Evolutionary conservation across 352 stramenopile genomes (phyloP).

Genomic region (Globisporangium heterothallicum): DNA sequence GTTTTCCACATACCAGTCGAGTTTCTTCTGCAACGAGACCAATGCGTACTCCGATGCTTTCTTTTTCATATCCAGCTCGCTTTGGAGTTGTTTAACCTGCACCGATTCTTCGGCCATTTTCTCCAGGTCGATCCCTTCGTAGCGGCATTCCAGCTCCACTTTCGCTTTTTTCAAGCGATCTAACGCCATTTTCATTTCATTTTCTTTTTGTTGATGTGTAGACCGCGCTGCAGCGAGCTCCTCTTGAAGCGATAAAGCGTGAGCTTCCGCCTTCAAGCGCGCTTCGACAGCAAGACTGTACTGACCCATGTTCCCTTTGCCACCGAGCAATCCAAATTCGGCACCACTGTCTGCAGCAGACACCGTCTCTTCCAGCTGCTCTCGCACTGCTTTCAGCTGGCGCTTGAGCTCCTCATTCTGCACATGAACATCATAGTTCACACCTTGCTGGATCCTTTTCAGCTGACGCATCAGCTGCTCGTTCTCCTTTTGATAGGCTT

Average conservation of each 20-base stretch:
- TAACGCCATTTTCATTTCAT: conserved; percentile 66
- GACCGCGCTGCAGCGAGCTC: conserved; percentile 34
- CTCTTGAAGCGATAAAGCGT: conserved; percentile 48
- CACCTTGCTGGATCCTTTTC: conserved; percentile 51
- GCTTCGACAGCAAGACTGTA: conserved; percentile 57
- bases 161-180: conserved; percentile 81
- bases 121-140: conserved; percentile 62
- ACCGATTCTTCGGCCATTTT: conserved; percentile 54
- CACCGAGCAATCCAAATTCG: conserved; percentile 1
- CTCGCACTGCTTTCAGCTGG: conserved; percentile 40
- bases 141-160: conserved; percentile 66
- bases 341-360: conserved; percentile 9
- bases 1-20: conserved; percentile 85
- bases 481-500: conserved; percentile 79
- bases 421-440: conserved; percentile 64
- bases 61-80: conserved; percentile 34
- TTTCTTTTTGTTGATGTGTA: conserved; percentile 44
- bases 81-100: conserved; percentile 38
- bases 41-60: conserved; percentile 49
- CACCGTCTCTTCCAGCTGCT: conserved; percentile 16
- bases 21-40: conserved; percentile 60
- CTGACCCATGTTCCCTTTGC: conserved; percentile 34
- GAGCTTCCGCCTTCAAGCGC: conserved; percentile 51
- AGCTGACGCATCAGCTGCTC: conserved; percentile 78
- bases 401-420: conserved; percentile 63